Base-by-base conservation (phyloP, 2,329 filamentous ascomycete species). In the Seiridium unicorne region DNA sequence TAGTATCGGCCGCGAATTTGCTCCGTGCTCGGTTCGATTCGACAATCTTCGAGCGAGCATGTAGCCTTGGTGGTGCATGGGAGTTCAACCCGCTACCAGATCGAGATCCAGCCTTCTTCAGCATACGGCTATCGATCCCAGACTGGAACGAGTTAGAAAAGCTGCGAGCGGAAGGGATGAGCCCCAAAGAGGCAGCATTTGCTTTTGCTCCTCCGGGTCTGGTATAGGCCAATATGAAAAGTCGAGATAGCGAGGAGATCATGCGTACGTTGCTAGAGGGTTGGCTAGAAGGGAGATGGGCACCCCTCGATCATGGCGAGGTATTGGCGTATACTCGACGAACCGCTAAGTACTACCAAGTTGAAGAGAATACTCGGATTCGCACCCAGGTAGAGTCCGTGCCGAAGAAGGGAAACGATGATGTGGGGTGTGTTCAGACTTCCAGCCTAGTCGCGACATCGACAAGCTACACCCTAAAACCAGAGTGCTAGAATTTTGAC, bases 11-110 rank as follows among this genome's bases (percentile, higher is more conserved):
- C 38, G 38, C 38, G 38, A 7, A 42, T 42, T 42, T 90, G 3
- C 73, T 83, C 4, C 85, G 84, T 0, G 87, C 89, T 67, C 81
- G 83, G 54, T 74, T 76, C 5, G 88, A 87, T 62, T 77, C 82
- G 9, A 80, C 77, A 10, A 72, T 90, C 3, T 89, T 87, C 64
- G 88, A 91, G 68, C 86, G 90, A 69, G 81, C 85, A 47, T 75
- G 75, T 40, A 76, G 72, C 3, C 76, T 82, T 7, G 88, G 87
- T 7, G 88, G 88, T 1, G 80, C 87, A 5, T 91, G 88, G 88
- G 87, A 86, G 61, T 86, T 88, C 63, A 69, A 79, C 6, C 83
- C 87, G 62, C 76, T 79, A 59, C 80, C 84, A 18, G 72, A 81
- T 59, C 60, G 60, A 18, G 69, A 70, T 7, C 69, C 70, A 31